Evolutionary conservation across 345 rosid species (phyloP), one percentile per base, ranked within the genome.

Genomic region (Hypericum androsaemum): DNA sequence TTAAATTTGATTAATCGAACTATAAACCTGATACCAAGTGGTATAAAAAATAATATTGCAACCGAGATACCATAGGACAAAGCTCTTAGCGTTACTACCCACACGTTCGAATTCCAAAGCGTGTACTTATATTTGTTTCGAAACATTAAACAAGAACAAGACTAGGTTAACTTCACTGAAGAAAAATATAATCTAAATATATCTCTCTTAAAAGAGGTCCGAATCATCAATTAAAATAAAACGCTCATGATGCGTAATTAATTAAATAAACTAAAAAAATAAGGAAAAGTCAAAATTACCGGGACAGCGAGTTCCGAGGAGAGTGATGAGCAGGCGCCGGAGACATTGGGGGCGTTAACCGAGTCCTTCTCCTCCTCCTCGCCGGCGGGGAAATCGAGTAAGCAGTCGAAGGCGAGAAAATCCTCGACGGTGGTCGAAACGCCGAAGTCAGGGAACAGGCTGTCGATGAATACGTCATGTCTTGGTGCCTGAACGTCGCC

Each of bases 401-500:
- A 80, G 55, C 81, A 74, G 32, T 85, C 95, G 43, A 85, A 78
- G 2, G 88, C 74, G 64, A 82, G 32, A 22, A 22, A 82, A 60
- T 82, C 88, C 37, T 82, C 95, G 5, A 47, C 36, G 10, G 67
- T 59, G 42, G 38, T 47, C 45, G 51, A 8, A 2, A 56, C 45
- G 32, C 32, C 32, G 32, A 1, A 22, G 22, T 60, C 58, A 46
- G 57, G 51, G 49, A 43, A 39, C 0, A 73, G 39, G 58, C 81
- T 82, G 6, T 80, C 84, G 0, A 58, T 40, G 22, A 50, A 41
- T 36, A 43, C 66, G 16, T 73, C 75, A 1, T 70, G 83, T 54
- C 66, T 46, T 32, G 61, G 35, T n/a, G n/a, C n/a, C 40, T 22
- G 32, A 22, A 22, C 32, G 32, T 22, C 32, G 32, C 4, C 32